Evolutionary conservation across 2,329 filamentous ascomycete genomes (phyloP), one percentile per base, ranked within the genome.

Genomic region (Penicillium sp.): DNA sequence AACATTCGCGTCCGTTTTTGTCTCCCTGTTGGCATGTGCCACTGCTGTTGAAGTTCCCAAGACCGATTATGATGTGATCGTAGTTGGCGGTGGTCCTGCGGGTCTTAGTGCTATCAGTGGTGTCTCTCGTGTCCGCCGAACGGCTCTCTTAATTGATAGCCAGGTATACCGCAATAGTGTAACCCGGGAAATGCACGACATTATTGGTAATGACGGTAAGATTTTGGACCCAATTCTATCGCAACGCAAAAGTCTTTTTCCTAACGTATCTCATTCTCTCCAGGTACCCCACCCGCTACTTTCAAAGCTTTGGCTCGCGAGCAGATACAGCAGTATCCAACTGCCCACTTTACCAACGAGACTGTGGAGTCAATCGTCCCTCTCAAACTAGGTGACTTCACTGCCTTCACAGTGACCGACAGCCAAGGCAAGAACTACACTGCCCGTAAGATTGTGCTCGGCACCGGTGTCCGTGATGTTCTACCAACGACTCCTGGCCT

Each of bases 111-210:
- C 78, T 1, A 61, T 83, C 47, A 86, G 83, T 53, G 82, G 79
- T 40, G 76, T 86, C n/a, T 83, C 80, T 7, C 81, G 84, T 16
- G 83, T 86, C 14, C 77, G 79, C 12, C 76, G 83, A 14, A 80
- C 77, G 6, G 78, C 80, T 0, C 70, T 85, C 8, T 67, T 87
- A 40, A 80, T 86, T 50, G 84, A 87, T 66, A 84, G 81, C 19
- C 80, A 78, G 12, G 73, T 78, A 30, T 87, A 87, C 61, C 80
- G 84, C 49, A 87, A 86, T 63, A 75, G 50, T 1, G 71, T 77
- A 0, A 86, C 84, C 0, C 71, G 83, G 14, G 78, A 84, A 59
- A 81, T 85, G 77, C 84, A 87, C 68, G 84, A 86, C 65, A 80
- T 86, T 0, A 73, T 85, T 26, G 83, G 83, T 3, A 82, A 78